A percentile compares a stretch with the other conserved stretches of the same genome.
Conservation (phyloP, 2,329 filamentous ascomycete genomes). For the Penicillium griseofulvum region DNA sequence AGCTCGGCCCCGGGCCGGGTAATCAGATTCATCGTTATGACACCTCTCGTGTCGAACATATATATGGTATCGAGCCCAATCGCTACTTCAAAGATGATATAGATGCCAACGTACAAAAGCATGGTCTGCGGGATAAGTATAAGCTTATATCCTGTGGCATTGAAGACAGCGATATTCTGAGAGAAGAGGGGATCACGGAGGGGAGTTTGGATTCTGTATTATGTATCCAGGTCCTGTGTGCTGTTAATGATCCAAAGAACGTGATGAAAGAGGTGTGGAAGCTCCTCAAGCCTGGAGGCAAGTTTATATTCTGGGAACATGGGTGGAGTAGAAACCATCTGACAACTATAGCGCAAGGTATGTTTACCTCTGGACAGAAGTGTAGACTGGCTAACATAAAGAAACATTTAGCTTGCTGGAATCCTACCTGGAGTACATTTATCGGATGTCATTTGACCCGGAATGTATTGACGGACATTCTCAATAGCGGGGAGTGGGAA, state of each 20-base stretch:
- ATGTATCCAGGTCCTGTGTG: constrained; percentile 47
- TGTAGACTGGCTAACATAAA: constrained; percentile 5
- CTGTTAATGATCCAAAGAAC: constrained; percentile 28
- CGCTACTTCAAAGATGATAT: constrained; percentile 32
- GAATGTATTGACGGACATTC: constrained; percentile 19
- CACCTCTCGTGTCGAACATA: constrained; percentile 26
- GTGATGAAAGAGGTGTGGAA: constrained; percentile 36
- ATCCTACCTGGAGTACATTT: constrained; percentile 21
- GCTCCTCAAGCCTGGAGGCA: constrained; percentile 47
- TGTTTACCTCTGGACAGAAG: constrained; percentile 31
- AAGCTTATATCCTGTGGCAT: constrained; percentile 40
- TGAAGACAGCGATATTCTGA: constrained; percentile 41
- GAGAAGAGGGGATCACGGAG: constrained; percentile 34
- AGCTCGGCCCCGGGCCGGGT: constrained; percentile 47
- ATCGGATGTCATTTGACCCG: constrained; percentile 19
- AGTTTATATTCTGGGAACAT: constrained; percentile 51
- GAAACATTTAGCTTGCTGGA: constrained; percentile 14
- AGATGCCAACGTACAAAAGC: constrained; percentile 28
- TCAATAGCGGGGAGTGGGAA: constrained; percentile 20
- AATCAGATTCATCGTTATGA: constrained; percentile 46
- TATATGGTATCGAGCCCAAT: constrained; percentile 48
- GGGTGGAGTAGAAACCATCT: constrained; percentile 17
- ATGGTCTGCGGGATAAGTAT: constrained; percentile 37
- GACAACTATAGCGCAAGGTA: constrained; percentile 29
- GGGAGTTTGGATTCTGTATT: constrained; percentile 42